A percentile compares a stretch with the other conserved stretches of the same genome.
Conservation (phyloP, 163 green algal species). For the Volvox carteri region DNA sequence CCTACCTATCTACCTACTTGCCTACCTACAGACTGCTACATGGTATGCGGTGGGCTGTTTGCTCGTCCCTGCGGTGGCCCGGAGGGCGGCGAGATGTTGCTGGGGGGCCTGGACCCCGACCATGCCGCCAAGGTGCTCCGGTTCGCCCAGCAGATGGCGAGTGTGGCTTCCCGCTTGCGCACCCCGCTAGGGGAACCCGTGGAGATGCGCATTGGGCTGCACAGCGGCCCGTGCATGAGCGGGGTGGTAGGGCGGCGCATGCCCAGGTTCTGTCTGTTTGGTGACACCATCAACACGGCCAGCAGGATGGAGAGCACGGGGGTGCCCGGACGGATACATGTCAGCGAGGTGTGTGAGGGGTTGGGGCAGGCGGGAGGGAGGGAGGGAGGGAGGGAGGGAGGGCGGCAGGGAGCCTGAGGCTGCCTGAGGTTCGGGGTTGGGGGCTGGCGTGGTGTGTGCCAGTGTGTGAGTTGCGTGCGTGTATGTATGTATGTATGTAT, state of each 20-base stretch:
- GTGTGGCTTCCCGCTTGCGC: conserved; percentile 34
- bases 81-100: conserved; percentile 12
- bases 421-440: neutral
- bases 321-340: conserved; percentile 25
- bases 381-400: neutral
- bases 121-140: conserved; percentile 43
- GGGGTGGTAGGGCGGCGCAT: conserved; percentile 54
- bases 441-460: neutral
- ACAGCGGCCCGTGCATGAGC: conserved; percentile 39
- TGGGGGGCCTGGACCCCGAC: conserved; percentile 25
- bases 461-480: neutral
- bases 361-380: neutral
- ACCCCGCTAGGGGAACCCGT: conserved; percentile 48
- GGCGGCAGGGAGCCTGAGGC: no score
- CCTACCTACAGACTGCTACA: conserved; percentile 54
- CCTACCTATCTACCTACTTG: no score
- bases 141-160: conserved; percentile 39
- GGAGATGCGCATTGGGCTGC: conserved; percentile 51
- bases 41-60: conserved; percentile 36
- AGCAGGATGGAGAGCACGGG: conserved; percentile 53
- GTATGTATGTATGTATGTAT: no score
- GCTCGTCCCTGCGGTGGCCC: neutral
- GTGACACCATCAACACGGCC: conserved; percentile 53
- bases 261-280: conserved; percentile 63
- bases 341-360: conserved; percentile 19